A percentile compares a stretch with the other conserved stretches of the same genome.
phyloP scores from a whole-genome alignment of 768 basidiomycete genomes.

The Rubroboletus pulcherrimus region DNA sequence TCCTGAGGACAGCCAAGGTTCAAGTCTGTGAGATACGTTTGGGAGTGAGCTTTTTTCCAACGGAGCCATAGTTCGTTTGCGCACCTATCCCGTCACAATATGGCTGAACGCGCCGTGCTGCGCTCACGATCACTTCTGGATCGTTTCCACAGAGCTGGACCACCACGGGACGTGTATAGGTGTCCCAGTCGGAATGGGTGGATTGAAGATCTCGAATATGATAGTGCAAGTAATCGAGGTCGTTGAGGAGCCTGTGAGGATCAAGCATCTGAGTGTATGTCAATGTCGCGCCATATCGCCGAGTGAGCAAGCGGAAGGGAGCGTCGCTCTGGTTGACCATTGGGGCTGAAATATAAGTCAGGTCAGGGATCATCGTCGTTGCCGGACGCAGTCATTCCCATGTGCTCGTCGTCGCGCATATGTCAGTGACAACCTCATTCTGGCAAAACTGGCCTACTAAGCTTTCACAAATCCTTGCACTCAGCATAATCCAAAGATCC shows the following conservation, averaged over 20 bases:
- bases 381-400: background rate
- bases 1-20: constrained; percentile 82
- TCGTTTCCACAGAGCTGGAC: constrained; percentile 75
- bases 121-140: constrained; percentile 54
- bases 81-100: constrained; percentile 71
- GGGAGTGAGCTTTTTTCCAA: background rate
- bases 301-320: constrained; percentile 63
- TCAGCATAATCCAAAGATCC: background rate
- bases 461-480: background rate
- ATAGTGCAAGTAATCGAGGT: constrained; percentile 61
- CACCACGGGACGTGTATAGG: constrained; percentile 47
- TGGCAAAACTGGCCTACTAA: background rate
- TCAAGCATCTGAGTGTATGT: constrained; percentile 78
- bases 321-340: constrained; percentile 82
- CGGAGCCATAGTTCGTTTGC: no score
- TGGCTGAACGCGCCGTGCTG: constrained; percentile 54
- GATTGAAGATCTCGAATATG: constrained; percentile 54
- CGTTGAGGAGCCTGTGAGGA: constrained; percentile 57
- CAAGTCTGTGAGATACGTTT: constrained; percentile 46
- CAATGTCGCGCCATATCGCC: constrained; percentile 60
- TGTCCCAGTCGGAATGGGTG: constrained; percentile 11
- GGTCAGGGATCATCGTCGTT: constrained; percentile 19
- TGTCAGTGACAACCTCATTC: background rate
- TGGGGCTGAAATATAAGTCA: constrained; percentile 56
- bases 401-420: background rate